Evolutionary conservation across 805 yeast genomes (phyloP).

Genomic region (Torulaspora indica): DNA sequence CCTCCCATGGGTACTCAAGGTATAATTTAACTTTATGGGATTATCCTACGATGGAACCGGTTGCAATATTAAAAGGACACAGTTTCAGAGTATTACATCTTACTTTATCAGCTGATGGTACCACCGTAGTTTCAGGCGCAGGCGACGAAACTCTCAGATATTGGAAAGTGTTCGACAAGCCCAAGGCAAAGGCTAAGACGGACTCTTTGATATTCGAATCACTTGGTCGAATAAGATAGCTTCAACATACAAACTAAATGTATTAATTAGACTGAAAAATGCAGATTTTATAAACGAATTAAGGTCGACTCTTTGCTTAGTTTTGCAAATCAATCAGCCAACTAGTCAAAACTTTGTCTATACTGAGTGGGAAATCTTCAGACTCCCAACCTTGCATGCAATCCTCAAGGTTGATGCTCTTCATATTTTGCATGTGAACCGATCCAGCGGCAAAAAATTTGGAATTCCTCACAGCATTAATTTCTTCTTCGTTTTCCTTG

Average conservation of each 20-base stretch:
- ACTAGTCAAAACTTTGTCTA: slow-evolving; percentile 21
- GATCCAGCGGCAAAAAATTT: slow-evolving; percentile 18
- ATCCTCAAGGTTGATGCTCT: slow-evolving; percentile 20
- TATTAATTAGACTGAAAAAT: not conserved
- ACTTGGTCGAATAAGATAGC: slow-evolving; percentile 63
- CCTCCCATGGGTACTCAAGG: slow-evolving; percentile 90
- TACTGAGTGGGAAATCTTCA: slow-evolving; percentile 14
- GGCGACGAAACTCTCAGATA: slow-evolving; percentile 95
- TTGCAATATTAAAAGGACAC: slow-evolving; percentile 91
- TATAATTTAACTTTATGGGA: slow-evolving; percentile 93
- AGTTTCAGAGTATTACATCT: slow-evolving; percentile 86
- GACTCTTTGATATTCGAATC: slow-evolving; percentile 67
- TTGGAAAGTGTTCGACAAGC: slow-evolving; percentile 91
- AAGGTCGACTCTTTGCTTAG: not conserved
- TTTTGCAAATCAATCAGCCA: slow-evolving; percentile 24
- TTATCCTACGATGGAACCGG: slow-evolving; percentile 83
- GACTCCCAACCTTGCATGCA: slow-evolving; percentile 20
- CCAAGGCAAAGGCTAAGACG: slow-evolving; percentile 51
- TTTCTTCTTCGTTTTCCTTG: slow-evolving; percentile 1
- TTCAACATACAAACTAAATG: not conserved
- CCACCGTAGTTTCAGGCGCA: slow-evolving; percentile 95
- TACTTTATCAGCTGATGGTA: slow-evolving; percentile 91
- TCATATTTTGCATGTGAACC: slow-evolving; percentile 12
- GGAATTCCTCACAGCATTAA: slow-evolving; percentile 9
- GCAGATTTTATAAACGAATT: not conserved